Base-by-base conservation (phyloP, 2,329 filamentous ascomycete species). In the Fusarium sp. region DNA sequence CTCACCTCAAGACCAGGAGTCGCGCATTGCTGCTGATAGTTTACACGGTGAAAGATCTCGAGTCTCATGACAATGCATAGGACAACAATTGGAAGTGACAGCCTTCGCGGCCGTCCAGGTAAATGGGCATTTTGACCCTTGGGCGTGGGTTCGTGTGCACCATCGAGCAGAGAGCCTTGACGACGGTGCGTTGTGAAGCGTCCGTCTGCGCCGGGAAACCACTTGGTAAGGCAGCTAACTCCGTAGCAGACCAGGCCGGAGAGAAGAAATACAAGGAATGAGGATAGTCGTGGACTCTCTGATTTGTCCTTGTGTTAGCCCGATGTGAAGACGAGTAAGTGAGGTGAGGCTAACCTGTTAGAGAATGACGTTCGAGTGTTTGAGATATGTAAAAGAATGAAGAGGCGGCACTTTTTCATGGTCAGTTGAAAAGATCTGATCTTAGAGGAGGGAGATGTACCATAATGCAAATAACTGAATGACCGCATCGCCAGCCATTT, bases 211-310 rank as follows among this genome's bases (percentile, higher is more conserved):
- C 79, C 81, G 0, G 81, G 79, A 3, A 84, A 73, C 77, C 79
- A 82, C 67, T 75, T 76, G 22, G 79, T 77, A 25, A 79, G 74
- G 53, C 76, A 75, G 60, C 80, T 81, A 26, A 74, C 72, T 28
- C 73, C 64, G 62, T 80, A 80, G 39, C 78, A 79, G 12, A 79
- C 54, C 3, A 70, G 55, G 1, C 80, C 79, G 5, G 81, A 79
- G 24, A 84, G 70, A 19, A 84, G 68, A 13, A 85, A 73, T 8
- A 84, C 72, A 12, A 83, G 71, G 25, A 81, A 72, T 9, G 77
- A 78, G 19, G 82, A 85, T 19, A 83, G 72, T 11, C 80, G 77
- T 1, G 82, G 82, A 38, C 79, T 77, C 64, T 82, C 83, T 85
- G 58, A 5, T 10, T 48, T 8, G 42, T 39, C 15, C 41, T 45